A percentile compares a stretch with the other conserved stretches of the same genome.
Evolutionary conservation across 2,329 filamentous ascomycete genomes (phyloP).

Genomic region (Fusarium brevicatenulatum): DNA sequence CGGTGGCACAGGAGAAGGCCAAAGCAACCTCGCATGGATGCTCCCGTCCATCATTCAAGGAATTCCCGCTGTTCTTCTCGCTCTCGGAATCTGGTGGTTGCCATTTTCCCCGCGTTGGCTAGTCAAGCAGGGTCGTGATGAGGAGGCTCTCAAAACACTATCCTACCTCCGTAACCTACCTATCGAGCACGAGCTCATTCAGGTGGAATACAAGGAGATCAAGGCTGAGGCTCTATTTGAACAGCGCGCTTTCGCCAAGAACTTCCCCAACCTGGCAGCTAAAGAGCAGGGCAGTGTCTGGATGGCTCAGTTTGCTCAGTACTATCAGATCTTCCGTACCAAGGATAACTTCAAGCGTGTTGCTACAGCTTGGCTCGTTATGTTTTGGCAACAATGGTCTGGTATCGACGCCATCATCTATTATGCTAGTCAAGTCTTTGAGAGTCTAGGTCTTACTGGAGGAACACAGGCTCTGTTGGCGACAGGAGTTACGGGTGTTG

Average conservation of each 20-base stretch:
- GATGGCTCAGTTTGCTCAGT: slow-evolving; percentile 59
- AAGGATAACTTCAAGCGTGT: slow-evolving; percentile 70
- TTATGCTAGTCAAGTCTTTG: slow-evolving; percentile 66
- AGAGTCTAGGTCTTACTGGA: slow-evolving; percentile 68
- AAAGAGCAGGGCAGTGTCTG: slow-evolving; percentile 55
- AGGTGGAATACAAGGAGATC: slow-evolving; percentile 82
- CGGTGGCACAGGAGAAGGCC: slow-evolving; percentile 55
- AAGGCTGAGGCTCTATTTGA: slow-evolving; percentile 82
- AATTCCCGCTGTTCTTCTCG: slow-evolving; percentile 62
- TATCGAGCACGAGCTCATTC: slow-evolving; percentile 72
- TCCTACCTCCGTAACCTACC: slow-evolving; percentile 71
- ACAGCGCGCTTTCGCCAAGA: slow-evolving; percentile 72
- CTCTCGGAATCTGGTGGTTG: slow-evolving; percentile 79
- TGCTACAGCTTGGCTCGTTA: slow-evolving; percentile 68
- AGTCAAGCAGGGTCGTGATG: slow-evolving; percentile 74
- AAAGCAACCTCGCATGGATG: slow-evolving; percentile 56
- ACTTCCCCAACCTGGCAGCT: slow-evolving; percentile 57
- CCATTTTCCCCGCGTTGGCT: slow-evolving; percentile 83
- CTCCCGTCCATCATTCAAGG: slow-evolving; percentile 58
- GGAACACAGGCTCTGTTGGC: slow-evolving; percentile 70
- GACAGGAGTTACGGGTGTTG: slow-evolving; percentile 76
- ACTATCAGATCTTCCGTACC: slow-evolving; percentile 47
- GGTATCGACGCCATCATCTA: slow-evolving; percentile 52
- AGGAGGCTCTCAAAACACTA: slow-evolving; percentile 67
- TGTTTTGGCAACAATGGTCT: slow-evolving; percentile 65